Conservation (phyloP, 1,284 basidiomycete species). For the Irpex sp. region DNA sequence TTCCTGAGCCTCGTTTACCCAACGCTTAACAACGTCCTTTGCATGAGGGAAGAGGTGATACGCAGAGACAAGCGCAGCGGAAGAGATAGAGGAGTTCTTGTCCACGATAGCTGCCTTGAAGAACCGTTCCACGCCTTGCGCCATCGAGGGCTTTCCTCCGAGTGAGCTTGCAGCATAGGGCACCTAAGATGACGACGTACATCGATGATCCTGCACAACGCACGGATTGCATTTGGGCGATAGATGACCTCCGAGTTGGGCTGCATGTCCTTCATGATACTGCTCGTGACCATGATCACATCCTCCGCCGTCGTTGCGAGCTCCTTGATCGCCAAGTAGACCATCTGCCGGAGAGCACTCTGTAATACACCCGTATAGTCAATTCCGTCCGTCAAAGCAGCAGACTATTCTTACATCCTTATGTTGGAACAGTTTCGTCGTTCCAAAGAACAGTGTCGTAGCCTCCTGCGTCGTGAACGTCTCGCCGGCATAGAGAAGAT, state of each 20-base stretch:
- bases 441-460: constrained; percentile 97
- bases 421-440: constrained; percentile 98
- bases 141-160: constrained; percentile 80
- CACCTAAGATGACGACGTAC: constrained; percentile 46
- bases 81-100: constrained; percentile 93
- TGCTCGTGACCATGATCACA: constrained; percentile 99
- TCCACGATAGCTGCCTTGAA: constrained; percentile 99
- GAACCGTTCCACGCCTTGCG: constrained; percentile 97
- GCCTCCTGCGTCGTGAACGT: constrained; percentile 95
- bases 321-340: constrained; percentile 99
- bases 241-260: constrained; percentile 99
- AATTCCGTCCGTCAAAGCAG: constrained; percentile 4
- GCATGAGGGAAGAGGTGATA: constrained; percentile 96
- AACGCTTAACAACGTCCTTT: constrained; percentile 94
- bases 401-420: constrained; percentile 80
- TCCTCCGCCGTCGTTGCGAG: constrained; percentile 95
- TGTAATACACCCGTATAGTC: constrained; percentile 27
- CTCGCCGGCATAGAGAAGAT: constrained; percentile 95
- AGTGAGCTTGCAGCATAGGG: background rate
- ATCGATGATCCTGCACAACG: constrained; percentile 95
- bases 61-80: constrained; percentile 93
- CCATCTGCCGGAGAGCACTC: constrained; percentile 96
- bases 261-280: constrained; percentile 99
- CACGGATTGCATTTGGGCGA: constrained; percentile 95
- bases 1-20: constrained; percentile 98